Evolutionary conservation across 2,329 filamentous ascomycete species (phyloP).

Genomic region (Colletotrichum magnum): DNA sequence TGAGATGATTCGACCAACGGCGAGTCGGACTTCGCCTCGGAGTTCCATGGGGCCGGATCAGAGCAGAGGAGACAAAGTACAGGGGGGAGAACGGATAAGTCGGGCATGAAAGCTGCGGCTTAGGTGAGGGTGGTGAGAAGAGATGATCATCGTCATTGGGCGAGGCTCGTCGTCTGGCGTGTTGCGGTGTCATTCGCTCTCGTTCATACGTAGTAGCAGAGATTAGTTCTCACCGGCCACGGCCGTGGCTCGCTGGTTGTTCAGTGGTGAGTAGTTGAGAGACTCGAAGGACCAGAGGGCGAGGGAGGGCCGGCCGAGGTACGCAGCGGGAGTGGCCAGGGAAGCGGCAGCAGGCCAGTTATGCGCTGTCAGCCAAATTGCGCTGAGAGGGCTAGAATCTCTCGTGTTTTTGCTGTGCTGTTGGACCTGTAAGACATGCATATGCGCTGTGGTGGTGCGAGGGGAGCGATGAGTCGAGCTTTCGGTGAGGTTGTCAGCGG

Average conservation of each 20-base stretch:
- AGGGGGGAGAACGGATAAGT: slow-evolving; percentile 4
- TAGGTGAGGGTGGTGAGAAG: slow-evolving; percentile 16
- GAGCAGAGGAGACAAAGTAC: not conserved
- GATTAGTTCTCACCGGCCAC: too few species aligned
- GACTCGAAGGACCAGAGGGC: not conserved
- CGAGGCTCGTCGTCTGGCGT: too few species aligned
- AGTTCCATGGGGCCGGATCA: slow-evolving; percentile 18
- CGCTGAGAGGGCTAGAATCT: slow-evolving; percentile 4
- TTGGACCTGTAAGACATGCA: slow-evolving; percentile 27
- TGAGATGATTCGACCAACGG: slow-evolving; percentile 2
- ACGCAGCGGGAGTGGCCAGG: slow-evolving; percentile 3
- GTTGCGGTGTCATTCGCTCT: too few species aligned
- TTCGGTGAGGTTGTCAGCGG: not conserved
- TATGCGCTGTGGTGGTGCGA: slow-evolving; percentile 11
- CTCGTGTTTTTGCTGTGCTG: slow-evolving; percentile 13
- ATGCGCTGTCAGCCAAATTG: slow-evolving; percentile 24
- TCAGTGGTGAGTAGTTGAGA: not conserved
- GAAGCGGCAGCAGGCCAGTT: not conserved
- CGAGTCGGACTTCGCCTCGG: slow-evolving; percentile 29
- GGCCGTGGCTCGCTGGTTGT: slow-evolving; percentile 1
- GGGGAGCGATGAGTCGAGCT: too few species aligned
- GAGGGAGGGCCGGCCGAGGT: slow-evolving; percentile 17
- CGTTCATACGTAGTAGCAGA: too few species aligned
- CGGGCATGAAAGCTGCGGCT: slow-evolving; percentile 2
- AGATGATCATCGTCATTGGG: slow-evolving; percentile 4